Base-by-base conservation (phyloP, 768 basidiomycete species). In the Punctularia strigosozonata region DNA sequence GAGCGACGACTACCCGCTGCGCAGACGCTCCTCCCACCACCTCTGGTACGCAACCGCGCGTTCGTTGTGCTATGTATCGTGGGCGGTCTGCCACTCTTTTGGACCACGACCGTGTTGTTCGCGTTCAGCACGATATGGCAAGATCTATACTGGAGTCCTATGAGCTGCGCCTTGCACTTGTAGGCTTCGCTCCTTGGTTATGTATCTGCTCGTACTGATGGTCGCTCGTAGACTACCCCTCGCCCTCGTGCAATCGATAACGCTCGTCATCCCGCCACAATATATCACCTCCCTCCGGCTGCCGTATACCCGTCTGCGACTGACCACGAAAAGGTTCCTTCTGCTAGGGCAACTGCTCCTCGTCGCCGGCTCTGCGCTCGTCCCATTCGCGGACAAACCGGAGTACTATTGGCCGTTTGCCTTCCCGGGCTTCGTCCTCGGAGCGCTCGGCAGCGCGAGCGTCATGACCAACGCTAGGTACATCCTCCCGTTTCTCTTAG, bases 371-470 rank as follows among this genome's bases (percentile, higher is more conserved):
- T 10, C 13, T 8, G 33, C 20, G 13, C 19, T 34, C 8, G 8
- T 34, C 12, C 10, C 33, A 19, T 20, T 34, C 13, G 33, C 33
- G 12, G 33, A 34, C 20, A 8, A 10, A 19, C 31, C 24, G 17
- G 2, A 44, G n/a, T n/a, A 21, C 15, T 71, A 71, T 45, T 71
- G 65, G 68, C 32, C 41, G 0, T 54, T 57, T 25, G 47, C 59
- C 22, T 67, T 71, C 40, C 67, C 71, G 34, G 71, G 59, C 8
- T 63, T 69, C 39, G 25, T 53, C 15, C 32, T 71, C 17, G 68
- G 67, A 5, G 58, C 63, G 5, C 50, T 57, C 14, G 70, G 69
- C 3, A 45, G 49, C 2, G 62, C 60, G 43, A 41, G 68, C 24
- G 47, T 55, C 12, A 71, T 55, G 33, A 59, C 53, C 10, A 63